phyloP scores from a whole-genome alignment of 306 rosid species.

The Erythrophleum fordii region DNA sequence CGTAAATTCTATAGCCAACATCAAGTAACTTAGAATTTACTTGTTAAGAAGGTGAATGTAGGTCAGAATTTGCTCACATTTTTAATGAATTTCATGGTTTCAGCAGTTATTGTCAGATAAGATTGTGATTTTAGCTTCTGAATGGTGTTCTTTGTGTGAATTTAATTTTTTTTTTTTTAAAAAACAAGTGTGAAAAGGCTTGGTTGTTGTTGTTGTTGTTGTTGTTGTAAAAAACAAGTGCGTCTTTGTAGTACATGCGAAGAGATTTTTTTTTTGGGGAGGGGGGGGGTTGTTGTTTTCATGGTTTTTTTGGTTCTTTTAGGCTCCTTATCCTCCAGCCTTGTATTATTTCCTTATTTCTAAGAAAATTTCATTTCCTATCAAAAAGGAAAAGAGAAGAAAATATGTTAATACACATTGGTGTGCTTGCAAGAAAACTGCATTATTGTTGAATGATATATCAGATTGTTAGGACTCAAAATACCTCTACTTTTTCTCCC shows the following conservation, averaged over 20 bases:
- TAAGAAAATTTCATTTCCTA: not conserved
- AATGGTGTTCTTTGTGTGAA: not conserved
- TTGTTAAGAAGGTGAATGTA: slow-evolving; percentile 8
- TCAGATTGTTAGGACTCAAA: slow-evolving; percentile 11
- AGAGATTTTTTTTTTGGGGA: too few relatives aligned
- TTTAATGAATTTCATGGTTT: not conserved
- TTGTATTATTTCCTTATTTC: not conserved
- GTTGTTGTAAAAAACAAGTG: too few relatives aligned
- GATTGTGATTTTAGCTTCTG: not conserved
- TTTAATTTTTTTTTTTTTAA: not conserved
- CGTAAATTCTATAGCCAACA: not conserved
- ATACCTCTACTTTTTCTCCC: not conserved
- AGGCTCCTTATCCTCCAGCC: not conserved
- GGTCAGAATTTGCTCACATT: not conserved
- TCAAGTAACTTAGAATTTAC: not conserved
- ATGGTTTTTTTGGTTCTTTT: not conserved
- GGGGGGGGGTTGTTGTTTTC: not conserved
- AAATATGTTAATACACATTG: not conserved
- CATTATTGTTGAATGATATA: not conserved
- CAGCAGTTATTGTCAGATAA: not conserved
- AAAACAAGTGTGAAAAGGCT: too few relatives aligned
- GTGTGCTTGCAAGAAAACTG: slow-evolving; percentile 4
- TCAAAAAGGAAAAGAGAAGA: not conserved
- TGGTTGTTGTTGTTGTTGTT: too few relatives aligned
- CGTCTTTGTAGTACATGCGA: not conserved